Conservation (phyloP, 805 yeast genomes). For the Myxozyma neotropica region DNA sequence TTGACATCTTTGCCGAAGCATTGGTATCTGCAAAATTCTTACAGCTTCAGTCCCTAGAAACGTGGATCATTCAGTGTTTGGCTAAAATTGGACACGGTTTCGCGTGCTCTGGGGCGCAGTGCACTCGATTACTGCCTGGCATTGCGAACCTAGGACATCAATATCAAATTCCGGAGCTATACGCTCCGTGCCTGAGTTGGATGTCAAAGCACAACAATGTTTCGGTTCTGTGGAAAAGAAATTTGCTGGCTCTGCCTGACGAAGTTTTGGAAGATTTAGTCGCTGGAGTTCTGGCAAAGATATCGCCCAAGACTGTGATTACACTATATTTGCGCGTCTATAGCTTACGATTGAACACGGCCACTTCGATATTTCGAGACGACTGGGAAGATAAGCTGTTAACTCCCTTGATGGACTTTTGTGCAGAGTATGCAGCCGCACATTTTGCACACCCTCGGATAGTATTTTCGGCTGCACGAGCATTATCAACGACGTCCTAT, state of each 20-base stretch:
- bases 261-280: constrained; percentile 23
- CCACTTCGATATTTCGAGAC: constrained; percentile 22
- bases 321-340: constrained; percentile 26
- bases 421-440: constrained; percentile 12
- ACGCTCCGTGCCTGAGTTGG: constrained; percentile 29
- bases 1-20: constrained; percentile 29
- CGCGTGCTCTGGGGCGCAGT: constrained; percentile 29
- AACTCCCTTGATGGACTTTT: constrained; percentile 21
- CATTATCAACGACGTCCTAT: constrained; percentile 16
- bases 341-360: constrained; percentile 19
- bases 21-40: constrained; percentile 31
- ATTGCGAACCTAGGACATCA: constrained; percentile 29
- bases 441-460: constrained; percentile 30
- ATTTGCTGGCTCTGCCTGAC: constrained; percentile 21
- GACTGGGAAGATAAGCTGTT: constrained; percentile 28
- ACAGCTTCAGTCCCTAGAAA: constrained; percentile 30
- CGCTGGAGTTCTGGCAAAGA: constrained; percentile 19
- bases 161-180: constrained; percentile 19
- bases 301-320: constrained; percentile 19
- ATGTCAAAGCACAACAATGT: constrained; percentile 26
- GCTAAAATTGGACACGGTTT: constrained; percentile 26
- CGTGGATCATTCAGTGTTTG: constrained; percentile 26
- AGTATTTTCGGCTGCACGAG: constrained; percentile 27
- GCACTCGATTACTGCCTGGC: constrained; percentile 23
- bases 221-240: constrained; percentile 28